Evolutionary conservation across 768 basidiomycete species (phyloP).

Genomic region (Tephrocybe sp.): DNA sequence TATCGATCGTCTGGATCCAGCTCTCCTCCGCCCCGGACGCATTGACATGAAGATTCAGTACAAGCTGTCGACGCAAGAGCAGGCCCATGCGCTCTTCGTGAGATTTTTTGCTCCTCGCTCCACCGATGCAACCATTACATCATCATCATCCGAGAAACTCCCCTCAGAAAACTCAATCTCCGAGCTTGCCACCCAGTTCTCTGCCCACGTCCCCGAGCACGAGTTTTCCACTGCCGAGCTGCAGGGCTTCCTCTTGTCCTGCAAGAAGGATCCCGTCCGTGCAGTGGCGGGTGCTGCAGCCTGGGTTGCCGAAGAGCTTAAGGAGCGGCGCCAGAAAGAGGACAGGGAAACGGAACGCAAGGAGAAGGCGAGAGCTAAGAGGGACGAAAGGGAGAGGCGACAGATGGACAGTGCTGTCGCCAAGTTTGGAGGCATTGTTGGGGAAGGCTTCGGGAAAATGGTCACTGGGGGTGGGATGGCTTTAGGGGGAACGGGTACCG

Average conservation of each 20-base stretch:
- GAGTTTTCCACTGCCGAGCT: constrained; percentile 61
- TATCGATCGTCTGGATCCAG: constrained; percentile 54
- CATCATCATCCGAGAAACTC: constrained; percentile 8
- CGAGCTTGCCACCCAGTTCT: constrained; percentile 42
- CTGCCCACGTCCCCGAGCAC: constrained; percentile 39
- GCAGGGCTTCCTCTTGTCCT: constrained; percentile 55
- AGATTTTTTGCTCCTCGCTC: constrained; percentile 41
- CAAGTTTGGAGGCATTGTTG: constrained; percentile 19
- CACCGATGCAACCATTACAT: not conserved
- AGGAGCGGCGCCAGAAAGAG: constrained; percentile 31
- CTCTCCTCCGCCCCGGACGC: constrained; percentile 55
- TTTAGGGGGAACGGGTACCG: not conserved
- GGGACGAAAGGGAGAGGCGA: constrained; percentile 22
- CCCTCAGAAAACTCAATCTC: constrained; percentile 13
- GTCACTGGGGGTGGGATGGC: constrained; percentile 7
- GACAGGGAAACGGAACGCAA: constrained; percentile 32
- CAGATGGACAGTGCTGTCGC: constrained; percentile 26
- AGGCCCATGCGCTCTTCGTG: constrained; percentile 47
- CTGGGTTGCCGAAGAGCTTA: constrained; percentile 45
- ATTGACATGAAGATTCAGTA: constrained; percentile 57
- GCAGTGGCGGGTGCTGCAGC: constrained; percentile 31
- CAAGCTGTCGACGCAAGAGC: constrained; percentile 44
- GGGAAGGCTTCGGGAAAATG: constrained; percentile 1
- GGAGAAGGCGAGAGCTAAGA: constrained; percentile 24
- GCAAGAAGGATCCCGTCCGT: constrained; percentile 37